Conservation (phyloP, 768 basidiomycete genomes). For the Gautieria morchelliformis region DNA sequence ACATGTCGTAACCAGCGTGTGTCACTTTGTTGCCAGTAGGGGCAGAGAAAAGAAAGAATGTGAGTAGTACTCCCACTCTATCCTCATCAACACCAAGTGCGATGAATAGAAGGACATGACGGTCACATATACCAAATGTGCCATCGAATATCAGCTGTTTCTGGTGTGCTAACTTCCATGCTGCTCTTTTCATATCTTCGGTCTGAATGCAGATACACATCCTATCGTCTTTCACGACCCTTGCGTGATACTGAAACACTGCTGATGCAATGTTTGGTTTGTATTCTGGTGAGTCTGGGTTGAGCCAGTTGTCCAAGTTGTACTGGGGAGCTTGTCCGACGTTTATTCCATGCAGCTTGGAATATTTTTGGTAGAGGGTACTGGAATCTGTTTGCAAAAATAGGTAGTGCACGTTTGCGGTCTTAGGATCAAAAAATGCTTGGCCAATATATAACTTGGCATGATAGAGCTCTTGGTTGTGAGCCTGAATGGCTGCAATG, state of each 20-base stretch:
- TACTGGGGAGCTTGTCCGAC: slow-evolving; percentile 6
- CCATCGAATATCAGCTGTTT: slow-evolving; percentile 17
- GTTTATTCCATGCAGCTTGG: slow-evolving; percentile 12
- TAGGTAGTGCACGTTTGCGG: neutral
- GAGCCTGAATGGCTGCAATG: neutral
- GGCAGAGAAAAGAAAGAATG: too few species aligned
- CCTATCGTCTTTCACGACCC: slow-evolving; percentile 13
- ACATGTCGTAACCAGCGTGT: too few species aligned
- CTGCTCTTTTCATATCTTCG: slow-evolving; percentile 10
- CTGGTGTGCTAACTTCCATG: slow-evolving; percentile 15
- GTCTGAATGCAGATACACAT: slow-evolving; percentile 25
- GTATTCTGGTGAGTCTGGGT: slow-evolving; percentile 14
- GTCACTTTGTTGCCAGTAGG: too few species aligned
- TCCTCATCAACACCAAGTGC: too few species aligned
- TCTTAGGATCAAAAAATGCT: neutral
- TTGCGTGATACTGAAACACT: slow-evolving; percentile 20
- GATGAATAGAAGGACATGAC: too few species aligned
- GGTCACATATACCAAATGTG: slow-evolving; percentile 15
- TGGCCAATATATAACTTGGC: neutral
- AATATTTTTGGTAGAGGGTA: slow-evolving; percentile 15
- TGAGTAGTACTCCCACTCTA: too few species aligned
- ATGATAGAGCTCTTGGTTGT: slow-evolving; percentile 2
- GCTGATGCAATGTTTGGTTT: slow-evolving; percentile 12
- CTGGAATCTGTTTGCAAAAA: slow-evolving; percentile 12
- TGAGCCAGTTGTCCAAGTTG: slow-evolving; percentile 20